Conservation (phyloP, 495 filamentous ascomycete genomes). For the Hyaloscypha finlandica region DNA sequence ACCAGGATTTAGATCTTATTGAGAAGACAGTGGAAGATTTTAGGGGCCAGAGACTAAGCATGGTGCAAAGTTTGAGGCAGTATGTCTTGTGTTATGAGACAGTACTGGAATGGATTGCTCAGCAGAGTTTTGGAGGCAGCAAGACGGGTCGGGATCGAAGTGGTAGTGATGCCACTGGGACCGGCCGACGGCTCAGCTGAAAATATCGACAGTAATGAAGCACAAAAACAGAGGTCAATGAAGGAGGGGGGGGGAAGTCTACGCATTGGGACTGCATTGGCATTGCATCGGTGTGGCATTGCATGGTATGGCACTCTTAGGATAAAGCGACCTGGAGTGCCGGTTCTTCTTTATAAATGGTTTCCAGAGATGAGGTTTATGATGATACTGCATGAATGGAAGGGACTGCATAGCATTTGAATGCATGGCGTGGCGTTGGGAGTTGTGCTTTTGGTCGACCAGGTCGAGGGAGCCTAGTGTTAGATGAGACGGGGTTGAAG, state of each 20-base stretch:
- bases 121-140: conserved; percentile 22
- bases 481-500: not conserved
- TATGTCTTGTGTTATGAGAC: conserved; percentile 97
- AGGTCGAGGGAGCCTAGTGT: not conserved
- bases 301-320: not conserved
- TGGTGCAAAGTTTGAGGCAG: conserved; percentile 95
- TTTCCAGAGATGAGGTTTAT: not conserved
- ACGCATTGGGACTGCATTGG: conserved; percentile 6
- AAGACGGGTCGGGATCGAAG: conserved; percentile 18
- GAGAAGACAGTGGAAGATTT: conserved; percentile 88
- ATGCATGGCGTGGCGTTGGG: not conserved
- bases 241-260: not conserved
- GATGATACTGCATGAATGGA: not conserved
- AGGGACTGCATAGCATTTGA: not conserved
- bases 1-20: conserved; percentile 73
- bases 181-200: not conserved
- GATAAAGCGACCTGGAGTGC: not conserved
- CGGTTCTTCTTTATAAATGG: not conserved
- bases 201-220: not conserved
- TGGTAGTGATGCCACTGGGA: conserved; percentile 22
- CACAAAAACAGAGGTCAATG: not conserved
- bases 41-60: conserved; percentile 82
- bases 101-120: conserved; percentile 78
- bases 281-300: conserved; percentile 2
- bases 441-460: not conserved